Evolutionary conservation across 1,139 yeast species (phyloP), one percentile per base, ranked within the genome.

Genomic region (Debaryomyces nepalensis): DNA sequence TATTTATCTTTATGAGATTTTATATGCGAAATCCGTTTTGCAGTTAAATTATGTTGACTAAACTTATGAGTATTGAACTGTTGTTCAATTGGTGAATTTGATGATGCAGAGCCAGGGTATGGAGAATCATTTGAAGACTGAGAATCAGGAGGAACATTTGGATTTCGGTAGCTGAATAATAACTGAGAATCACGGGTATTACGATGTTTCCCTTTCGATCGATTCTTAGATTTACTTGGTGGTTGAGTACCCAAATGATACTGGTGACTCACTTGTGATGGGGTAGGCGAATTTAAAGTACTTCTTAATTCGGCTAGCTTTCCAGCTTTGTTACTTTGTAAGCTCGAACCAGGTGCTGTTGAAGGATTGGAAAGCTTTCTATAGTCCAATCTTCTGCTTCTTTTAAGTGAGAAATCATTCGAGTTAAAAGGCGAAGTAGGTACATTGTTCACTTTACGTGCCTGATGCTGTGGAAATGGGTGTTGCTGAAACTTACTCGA

Each of bases 341-440:
- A 53, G 33, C 50, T 62, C 8, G 71, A 58, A 1, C 72, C 72
- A 20, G 22, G 40, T 16, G 41, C 21, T 4, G 48, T 23, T 5
- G 52, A 40, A 5, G 50, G 22, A 10, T 50, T 43, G 3, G 56
- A 42, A 24, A 58, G 61, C 39, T 70, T 71, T 33, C 73, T 54
- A 50, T 73, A 72, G 50, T 72, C 75, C 3, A 68, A 63, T 42
- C 78, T 57, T 47, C 77, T 63, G 45, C 75, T 67, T 43, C 79
- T 54, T 40, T 63, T 65, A 46, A 73, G 61, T 1, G 75, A 55
- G 53, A 70, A 64, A 26, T 61, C 68, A 24, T 54, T 59, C 6
- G 33, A 19, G 9, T 9, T 11, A n/a, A 9, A 20, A 24, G 36
- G 20, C 8, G 36, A 14, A n/a, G 12, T 22, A 15, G 14, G 8